A percentile compares a stretch with the other conserved stretches of the same genome.
Evolutionary conservation across 2,329 filamentous ascomycete species (phyloP).

Genomic region (Fusarium coffeatum): DNA sequence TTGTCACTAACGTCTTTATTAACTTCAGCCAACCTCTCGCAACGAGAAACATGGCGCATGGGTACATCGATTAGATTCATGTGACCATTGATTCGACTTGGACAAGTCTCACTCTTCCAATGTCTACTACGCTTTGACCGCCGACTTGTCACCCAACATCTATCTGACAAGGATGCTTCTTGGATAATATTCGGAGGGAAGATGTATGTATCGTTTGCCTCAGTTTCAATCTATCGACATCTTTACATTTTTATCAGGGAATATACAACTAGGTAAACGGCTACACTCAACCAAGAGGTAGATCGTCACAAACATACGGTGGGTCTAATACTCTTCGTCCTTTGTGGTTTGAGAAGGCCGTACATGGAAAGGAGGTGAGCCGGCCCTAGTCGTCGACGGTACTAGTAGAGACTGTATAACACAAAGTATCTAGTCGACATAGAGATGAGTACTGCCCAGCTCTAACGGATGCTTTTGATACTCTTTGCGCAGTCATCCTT

Average conservation of each 20-base stretch:
- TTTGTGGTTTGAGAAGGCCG: no score
- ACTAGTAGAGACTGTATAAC: no score
- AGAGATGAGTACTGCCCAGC: no score
- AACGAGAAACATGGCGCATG: not conserved
- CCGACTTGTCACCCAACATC: not conserved
- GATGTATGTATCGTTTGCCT: not conserved
- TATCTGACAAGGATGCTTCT: not conserved
- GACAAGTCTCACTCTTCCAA: not conserved
- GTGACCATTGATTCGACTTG: not conserved
- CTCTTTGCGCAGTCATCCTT: not conserved
- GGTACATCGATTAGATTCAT: not conserved
- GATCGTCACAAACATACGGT: no score
- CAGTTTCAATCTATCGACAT: no score
- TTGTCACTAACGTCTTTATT: constrained; percentile 7
- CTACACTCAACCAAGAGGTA: no score
- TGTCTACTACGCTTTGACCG: constrained; percentile 15
- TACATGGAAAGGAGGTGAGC: no score
- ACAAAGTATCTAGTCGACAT: not conserved
- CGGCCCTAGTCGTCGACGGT: no score
- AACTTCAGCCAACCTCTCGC: constrained; percentile 13
- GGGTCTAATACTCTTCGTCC: no score
- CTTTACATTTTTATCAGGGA: no score
- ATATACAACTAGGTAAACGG: no score
- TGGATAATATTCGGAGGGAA: not conserved
- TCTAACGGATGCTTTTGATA: not conserved